Percentiles rank a stretch among this genome's conserved stretches.
These are phyloP conservation scores for Chimonanthus praecox DNA, from an alignment of 164 flowering plant genomes.

Conservation along the genomic window DNA sequence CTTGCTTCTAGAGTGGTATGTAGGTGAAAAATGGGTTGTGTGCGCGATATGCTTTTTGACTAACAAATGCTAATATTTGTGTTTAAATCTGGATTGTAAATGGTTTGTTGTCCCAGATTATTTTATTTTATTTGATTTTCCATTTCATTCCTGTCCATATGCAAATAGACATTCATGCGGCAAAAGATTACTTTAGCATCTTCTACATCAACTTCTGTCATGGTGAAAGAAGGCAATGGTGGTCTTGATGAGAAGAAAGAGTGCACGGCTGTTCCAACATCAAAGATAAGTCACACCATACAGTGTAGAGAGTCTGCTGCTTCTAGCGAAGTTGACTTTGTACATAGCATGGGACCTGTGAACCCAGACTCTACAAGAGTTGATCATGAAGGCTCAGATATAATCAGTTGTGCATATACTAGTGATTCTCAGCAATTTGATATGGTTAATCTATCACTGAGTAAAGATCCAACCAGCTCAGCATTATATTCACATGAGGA, in stretches of 20 bases:
- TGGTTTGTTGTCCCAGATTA: background rate
- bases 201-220: slow-evolving; percentile 11
- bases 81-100: slow-evolving; percentile 25
- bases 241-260: slow-evolving; percentile 22
- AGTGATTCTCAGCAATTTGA: slow-evolving; percentile 9
- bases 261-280: slow-evolving; percentile 10
- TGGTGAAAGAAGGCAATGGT: slow-evolving; percentile 22
- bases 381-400: slow-evolving; percentile 21
- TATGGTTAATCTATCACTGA: slow-evolving; percentile 14
- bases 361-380: slow-evolving; percentile 13
- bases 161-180: slow-evolving; percentile 73
- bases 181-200: slow-evolving; percentile 77
- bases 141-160: slow-evolving; percentile 5
- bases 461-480: slow-evolving; percentile 6
- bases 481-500: slow-evolving; percentile 12
- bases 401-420: slow-evolving; percentile 16
- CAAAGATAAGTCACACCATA: slow-evolving; percentile 13
- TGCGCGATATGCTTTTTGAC: background rate
- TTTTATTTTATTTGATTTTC: background rate
- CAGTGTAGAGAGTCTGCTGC: slow-evolving; percentile 12
- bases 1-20: too few species aligned
- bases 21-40: too few species aligned
- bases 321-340: slow-evolving; percentile 10
- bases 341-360: slow-evolving; percentile 11
- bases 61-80: slow-evolving; percentile 9